Evolutionary conservation across 1,139 yeast species (phyloP).

Genomic region (Magnusiomyces suaveolens): DNA sequence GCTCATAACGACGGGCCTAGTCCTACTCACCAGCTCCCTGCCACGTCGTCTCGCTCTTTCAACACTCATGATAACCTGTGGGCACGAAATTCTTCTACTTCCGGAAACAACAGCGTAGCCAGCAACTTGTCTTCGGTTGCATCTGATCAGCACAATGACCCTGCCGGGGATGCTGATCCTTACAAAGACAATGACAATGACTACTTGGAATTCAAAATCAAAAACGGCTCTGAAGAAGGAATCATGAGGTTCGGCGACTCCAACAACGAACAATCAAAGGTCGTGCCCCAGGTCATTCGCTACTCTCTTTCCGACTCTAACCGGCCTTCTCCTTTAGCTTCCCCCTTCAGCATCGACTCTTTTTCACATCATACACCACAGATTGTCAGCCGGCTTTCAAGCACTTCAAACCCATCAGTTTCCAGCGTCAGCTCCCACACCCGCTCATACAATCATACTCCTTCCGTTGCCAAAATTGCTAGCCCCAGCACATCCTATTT

Average conservation of each 20-base stretch:
- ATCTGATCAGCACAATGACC: background rate
- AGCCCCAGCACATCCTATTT: background rate
- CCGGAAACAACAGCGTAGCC: background rate
- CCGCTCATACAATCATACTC: no score
- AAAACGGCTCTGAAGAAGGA: background rate
- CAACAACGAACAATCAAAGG: background rate
- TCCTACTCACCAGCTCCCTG: no score
- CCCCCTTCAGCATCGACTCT: background rate
- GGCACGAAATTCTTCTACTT: background rate
- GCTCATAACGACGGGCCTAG: no score
- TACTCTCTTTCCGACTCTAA: conserved; percentile 4
- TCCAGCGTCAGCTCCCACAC: background rate
- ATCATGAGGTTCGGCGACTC: conserved; percentile 2
- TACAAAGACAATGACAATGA: conserved; percentile 13
- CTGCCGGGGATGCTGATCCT: background rate
- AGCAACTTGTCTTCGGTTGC: background rate
- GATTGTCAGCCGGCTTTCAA: background rate
- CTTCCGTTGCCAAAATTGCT: no score
- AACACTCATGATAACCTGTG: no score
- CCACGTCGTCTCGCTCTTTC: background rate
- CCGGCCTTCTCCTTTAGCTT: conserved; percentile 1
- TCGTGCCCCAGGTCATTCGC: background rate
- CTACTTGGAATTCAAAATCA: conserved; percentile 10
- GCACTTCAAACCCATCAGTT: background rate
- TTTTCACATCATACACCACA: background rate